Conservation (phyloP, 352 stramenopile species). For the Blastocystis sp. region DNA sequence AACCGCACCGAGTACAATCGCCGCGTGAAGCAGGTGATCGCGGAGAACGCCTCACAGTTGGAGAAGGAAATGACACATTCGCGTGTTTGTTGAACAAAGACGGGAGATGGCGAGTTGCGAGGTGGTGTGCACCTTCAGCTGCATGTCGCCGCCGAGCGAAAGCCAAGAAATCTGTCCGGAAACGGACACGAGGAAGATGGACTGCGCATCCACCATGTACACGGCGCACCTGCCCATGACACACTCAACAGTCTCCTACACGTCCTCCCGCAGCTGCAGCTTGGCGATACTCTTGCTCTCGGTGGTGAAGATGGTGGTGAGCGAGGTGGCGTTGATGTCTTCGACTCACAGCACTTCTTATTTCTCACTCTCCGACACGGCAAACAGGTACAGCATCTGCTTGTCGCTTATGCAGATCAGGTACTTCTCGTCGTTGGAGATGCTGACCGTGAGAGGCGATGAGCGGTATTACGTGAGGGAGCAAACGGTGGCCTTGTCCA, state of each 20-base stretch:
- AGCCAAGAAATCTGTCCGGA: neutral
- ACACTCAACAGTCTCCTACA: neutral
- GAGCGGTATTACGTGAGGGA: neutral
- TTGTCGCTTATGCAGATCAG: slow-evolving; percentile 16
- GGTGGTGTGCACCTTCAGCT: neutral
- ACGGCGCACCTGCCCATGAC: slow-evolving; percentile 5
- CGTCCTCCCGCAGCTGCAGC: slow-evolving; percentile 1
- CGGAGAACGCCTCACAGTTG: slow-evolving; percentile 82
- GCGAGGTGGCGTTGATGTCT: slow-evolving; percentile 19
- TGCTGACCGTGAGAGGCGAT: neutral
- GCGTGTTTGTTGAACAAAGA: slow-evolving; percentile 54
- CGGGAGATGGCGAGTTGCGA: neutral
- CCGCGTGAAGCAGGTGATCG: slow-evolving; percentile 94
- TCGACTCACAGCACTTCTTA: neutral
- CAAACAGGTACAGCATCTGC: slow-evolving; percentile 5
- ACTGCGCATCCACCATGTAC: slow-evolving; percentile 11
- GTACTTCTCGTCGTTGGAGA: slow-evolving; percentile 55
- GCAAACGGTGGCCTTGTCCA: slow-evolving; percentile 12
- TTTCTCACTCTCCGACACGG: slow-evolving; percentile 7
- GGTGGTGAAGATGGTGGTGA: slow-evolving; percentile 30
- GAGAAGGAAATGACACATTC: neutral
- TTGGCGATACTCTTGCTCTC: slow-evolving; percentile 26
- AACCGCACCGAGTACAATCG: slow-evolving; percentile 98
- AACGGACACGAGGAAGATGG: slow-evolving; percentile 28
- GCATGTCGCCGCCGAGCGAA: neutral